Evolutionary conservation across 2,329 filamentous ascomycete genomes (phyloP).

Genomic region (Xylariaceae sp.): DNA sequence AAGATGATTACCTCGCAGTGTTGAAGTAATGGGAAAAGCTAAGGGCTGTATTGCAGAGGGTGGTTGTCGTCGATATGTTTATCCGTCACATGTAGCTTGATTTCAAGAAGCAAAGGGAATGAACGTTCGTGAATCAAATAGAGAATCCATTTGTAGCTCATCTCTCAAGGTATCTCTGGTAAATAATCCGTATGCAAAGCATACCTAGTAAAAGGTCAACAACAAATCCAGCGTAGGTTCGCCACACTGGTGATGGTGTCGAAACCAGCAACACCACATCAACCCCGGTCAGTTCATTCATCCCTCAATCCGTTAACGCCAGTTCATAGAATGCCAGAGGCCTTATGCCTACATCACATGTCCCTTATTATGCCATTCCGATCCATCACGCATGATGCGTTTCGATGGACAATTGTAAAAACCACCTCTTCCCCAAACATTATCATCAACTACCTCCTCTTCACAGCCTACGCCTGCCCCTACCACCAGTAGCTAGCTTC

Average conservation of each 20-base stretch:
- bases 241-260: not conserved
- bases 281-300: not conserved
- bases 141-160: not conserved
- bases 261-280: not conserved
- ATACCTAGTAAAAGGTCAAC: not conserved
- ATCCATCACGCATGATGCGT: not conserved
- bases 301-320: slow-evolving; percentile 11
- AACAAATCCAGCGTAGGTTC: not conserved
- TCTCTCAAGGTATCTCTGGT: not conserved
- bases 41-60: not conserved
- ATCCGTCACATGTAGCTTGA: not conserved
- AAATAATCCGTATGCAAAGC: slow-evolving; percentile 8
- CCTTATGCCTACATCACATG: not conserved
- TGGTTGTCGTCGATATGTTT: not conserved
- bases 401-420: not conserved
- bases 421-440: not conserved
- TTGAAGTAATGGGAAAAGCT: not conserved
- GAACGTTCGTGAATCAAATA: not conserved
- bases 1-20: too few species aligned
- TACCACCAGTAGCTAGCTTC: not conserved
- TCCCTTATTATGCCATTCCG: not conserved
- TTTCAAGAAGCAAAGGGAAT: not conserved
- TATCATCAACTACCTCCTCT: not conserved
- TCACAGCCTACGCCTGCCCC: not conserved
- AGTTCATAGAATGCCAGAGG: slow-evolving; percentile 4